Evolutionary conservation across 257 asterid genomes (phyloP).

Genomic region (Schizonepeta tenuifolia): DNA sequence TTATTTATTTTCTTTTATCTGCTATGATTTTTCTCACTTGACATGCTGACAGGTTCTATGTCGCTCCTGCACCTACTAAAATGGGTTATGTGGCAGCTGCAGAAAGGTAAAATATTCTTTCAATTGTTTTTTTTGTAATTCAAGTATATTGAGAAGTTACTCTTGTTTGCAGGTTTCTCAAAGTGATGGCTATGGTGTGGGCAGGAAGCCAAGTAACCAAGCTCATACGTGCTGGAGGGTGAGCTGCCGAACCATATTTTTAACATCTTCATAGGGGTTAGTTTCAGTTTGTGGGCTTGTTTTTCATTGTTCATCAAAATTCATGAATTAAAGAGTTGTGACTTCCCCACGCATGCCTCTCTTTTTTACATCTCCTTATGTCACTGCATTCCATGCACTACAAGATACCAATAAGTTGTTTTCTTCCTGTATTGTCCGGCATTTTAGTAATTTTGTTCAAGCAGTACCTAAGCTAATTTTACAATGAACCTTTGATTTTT

Average conservation of each 20-base stretch:
- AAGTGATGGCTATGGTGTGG: slow-evolving; percentile 97
- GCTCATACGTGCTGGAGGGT: slow-evolving; percentile 94
- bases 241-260: slow-evolving; percentile 37
- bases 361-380: not conserved
- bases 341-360: not conserved
- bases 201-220: slow-evolving; percentile 99
- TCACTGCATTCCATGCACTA: not conserved
- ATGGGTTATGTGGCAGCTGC: slow-evolving; percentile 87
- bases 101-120: slow-evolving; percentile 55
- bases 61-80: slow-evolving; percentile 80
- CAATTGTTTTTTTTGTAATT: slow-evolving; percentile 13
- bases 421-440: not conserved
- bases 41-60: slow-evolving; percentile 66
- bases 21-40: slow-evolving; percentile 19
- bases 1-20: not conserved
- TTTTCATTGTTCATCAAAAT: slow-evolving; percentile 11
- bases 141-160: slow-evolving; percentile 20
- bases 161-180: slow-evolving; percentile 70
- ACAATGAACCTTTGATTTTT: not conserved
- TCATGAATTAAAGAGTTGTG: not conserved
- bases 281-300: slow-evolving; percentile 23
- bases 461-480: not conserved
- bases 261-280: slow-evolving; percentile 29
- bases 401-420: slow-evolving; percentile 6
- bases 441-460: not conserved